Evolutionary conservation across 2,329 filamentous ascomycete species (phyloP).

Genomic region (Phialophora macrospora): DNA sequence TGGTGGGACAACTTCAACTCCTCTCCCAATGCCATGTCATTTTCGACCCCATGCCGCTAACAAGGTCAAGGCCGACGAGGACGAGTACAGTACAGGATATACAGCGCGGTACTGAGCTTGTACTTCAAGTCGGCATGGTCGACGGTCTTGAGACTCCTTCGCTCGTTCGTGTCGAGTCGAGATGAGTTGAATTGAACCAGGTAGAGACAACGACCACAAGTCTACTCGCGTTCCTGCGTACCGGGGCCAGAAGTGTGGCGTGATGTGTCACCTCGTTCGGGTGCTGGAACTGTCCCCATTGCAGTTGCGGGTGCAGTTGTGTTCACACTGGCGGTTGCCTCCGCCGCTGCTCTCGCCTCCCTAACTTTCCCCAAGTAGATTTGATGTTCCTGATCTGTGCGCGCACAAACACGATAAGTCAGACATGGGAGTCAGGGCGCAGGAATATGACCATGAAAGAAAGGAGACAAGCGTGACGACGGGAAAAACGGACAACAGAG

Average conservation of each 20-base stretch:
- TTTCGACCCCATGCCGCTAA: no score
- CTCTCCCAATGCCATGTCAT: no score
- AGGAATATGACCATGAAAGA: neutral
- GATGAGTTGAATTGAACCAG: neutral
- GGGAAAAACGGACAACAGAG: neutral
- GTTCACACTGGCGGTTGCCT: neutral
- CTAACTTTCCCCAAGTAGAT: neutral
- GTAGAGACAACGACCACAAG: neutral
- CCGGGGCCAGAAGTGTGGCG: no score
- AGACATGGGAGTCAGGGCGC: neutral
- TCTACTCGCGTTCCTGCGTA: neutral
- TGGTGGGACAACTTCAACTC: no score
- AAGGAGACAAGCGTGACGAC: neutral
- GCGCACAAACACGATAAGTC: neutral
- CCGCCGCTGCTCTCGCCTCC: neutral
- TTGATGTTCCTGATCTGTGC: constrained; percentile 13
- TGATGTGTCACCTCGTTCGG: neutral
- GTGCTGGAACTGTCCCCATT: no score
- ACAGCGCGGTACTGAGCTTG: no score
- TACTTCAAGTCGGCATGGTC: no score
- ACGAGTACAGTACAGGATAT: no score
- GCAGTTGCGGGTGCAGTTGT: no score
- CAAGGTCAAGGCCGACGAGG: no score
- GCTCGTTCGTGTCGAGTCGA: neutral
- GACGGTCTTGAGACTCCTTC: neutral